Conservation (phyloP, 208 protist genomes). For the Naegleria gruberi region DNA sequence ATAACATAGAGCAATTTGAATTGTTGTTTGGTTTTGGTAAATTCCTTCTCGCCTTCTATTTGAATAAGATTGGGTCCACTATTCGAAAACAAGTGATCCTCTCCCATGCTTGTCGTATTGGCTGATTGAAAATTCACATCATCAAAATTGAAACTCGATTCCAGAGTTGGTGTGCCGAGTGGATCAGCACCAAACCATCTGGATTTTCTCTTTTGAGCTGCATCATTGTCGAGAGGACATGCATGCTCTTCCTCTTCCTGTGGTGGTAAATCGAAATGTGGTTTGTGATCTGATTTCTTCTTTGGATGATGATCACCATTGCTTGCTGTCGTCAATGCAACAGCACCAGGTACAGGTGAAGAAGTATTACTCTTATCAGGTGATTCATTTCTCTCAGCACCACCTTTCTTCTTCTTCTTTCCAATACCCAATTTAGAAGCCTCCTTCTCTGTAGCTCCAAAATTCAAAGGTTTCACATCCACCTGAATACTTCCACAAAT, state of each 20-base stretch:
- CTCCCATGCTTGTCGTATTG: too few relatives aligned
- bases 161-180: background rate
- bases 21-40: background rate
- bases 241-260: too few relatives aligned
- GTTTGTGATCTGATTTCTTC: too few relatives aligned
- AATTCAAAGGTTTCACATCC: background rate
- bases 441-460: background rate
- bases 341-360: too few relatives aligned
- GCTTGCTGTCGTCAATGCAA: background rate
- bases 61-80: background rate
- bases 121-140: background rate
- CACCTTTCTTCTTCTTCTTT: background rate
- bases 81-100: background rate
- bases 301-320: background rate
- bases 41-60: background rate
- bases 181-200: background rate
- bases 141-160: background rate
- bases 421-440: background rate
- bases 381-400: background rate
- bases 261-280: too few relatives aligned
- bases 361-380: background rate
- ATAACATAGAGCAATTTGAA: background rate
- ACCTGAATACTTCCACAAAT: background rate
- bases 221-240: too few relatives aligned
- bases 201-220: background rate